phyloP scores from a whole-genome alignment of 2,329 filamentous ascomycete genomes.

The Escovopsis weberi region DNA sequence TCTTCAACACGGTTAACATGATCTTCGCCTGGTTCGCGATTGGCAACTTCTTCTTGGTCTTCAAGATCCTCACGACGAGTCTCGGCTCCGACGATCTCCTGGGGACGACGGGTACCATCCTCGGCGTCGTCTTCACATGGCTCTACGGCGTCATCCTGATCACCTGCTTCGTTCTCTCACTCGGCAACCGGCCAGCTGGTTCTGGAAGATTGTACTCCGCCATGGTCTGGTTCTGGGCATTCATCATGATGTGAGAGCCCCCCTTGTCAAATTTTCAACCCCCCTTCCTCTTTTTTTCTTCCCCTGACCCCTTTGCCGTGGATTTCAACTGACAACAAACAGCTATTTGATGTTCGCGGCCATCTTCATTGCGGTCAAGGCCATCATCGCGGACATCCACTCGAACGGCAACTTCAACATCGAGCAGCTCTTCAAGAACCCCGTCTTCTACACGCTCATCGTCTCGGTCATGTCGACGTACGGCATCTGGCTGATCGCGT shows the following conservation, averaged over 20 bases:
- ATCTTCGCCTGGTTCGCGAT: constrained; percentile 98
- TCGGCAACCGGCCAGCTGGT: constrained; percentile 89
- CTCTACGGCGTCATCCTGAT: constrained; percentile 83
- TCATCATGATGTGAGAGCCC: constrained; percentile 67
- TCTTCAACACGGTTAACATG: constrained; percentile 93
- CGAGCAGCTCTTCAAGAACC: constrained; percentile 65
- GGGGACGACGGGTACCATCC: constrained; percentile 60
- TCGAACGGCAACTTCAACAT: constrained; percentile 51
- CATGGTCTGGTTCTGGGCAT: constrained; percentile 97
- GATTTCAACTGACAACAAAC: constrained; percentile 10
- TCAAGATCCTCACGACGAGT: constrained; percentile 87
- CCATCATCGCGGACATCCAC: constrained; percentile 58
- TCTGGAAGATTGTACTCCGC: constrained; percentile 89
- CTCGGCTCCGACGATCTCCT: constrained; percentile 56
- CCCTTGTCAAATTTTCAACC: too few species aligned
- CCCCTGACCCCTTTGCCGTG: background rate
- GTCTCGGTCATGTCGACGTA: constrained; percentile 87
- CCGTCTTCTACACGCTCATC: constrained; percentile 84
- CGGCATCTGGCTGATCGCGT: constrained; percentile 81
- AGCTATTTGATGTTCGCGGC: constrained; percentile 90
- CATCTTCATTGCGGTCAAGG: constrained; percentile 80
- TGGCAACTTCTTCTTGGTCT: constrained; percentile 97
- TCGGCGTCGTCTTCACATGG: constrained; percentile 91
- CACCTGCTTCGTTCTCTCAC: constrained; percentile 84
- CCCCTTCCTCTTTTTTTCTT: too few species aligned